Evolutionary conservation across 805 yeast genomes (phyloP), one percentile per base, ranked within the genome.

Genomic region (Metschnikowia hibisci): DNA sequence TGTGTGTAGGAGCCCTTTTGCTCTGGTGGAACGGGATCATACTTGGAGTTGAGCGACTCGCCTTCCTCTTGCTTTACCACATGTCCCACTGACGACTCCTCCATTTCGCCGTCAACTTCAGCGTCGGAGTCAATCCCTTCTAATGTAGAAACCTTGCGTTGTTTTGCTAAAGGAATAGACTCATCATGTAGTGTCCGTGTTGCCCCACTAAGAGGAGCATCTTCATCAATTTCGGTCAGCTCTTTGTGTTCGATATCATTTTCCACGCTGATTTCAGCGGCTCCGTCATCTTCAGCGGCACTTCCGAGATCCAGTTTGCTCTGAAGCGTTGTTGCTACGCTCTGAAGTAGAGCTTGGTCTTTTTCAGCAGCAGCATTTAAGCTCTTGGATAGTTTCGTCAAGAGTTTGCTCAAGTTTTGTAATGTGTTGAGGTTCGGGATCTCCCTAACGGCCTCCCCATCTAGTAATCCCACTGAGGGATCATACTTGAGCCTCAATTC

Each of bases 401-500:
- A 54, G n/a, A 69, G 55, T 54, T 69, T 68, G 53, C 66, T 68
- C 46, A 79, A 55, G 43, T 77, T 77, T 12, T 64, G 57, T 31
- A 80, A 57, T 4, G 71, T 61, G 43, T 70, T 70, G 15, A 67
- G 76, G 15, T 67, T 62, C 5, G 76, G 70, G 1, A 66, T 53
- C 23, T 60, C 62, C 23, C 74, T 63, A 0, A 77, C 67, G 5
- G 71, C 55, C 14, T 78, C 81, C 0, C 90, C 90, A 50, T 74
- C 81, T 18, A 84, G 61, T 41, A 77, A 60, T 1, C 89, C 89
- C 13, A 76, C 66, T 31, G 78, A 76, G 4, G 75, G 66, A 53
- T 82, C 86, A 55, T 78, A 83, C 1, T 76, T 63, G 41, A 84
- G 59, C 36, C 72, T 68, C 30, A 82, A 60, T 48, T 77, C 78